Conservation (phyloP, 148 eudicot genomes). For the Pharnaceum exiguum region DNA sequence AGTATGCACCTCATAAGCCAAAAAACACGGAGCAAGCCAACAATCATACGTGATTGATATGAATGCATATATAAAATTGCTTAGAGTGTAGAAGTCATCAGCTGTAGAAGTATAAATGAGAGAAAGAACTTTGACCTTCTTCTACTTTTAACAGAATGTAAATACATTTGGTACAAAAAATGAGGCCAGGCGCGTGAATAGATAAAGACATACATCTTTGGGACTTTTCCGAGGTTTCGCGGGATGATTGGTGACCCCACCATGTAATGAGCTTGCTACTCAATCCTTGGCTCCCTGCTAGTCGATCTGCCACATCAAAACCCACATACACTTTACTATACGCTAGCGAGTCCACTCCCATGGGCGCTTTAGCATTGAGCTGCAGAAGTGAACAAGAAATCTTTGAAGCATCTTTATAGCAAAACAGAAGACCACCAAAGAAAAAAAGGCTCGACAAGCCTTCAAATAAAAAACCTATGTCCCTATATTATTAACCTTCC, state of each 20-base stretch:
- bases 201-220: conserved; percentile 14
- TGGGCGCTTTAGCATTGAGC: conserved; percentile 4
- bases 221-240: not conserved
- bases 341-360: not conserved
- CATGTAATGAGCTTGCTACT: not conserved
- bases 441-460: too few species aligned
- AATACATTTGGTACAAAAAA: conserved; percentile 1
- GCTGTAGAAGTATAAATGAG: not conserved
- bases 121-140: not conserved
- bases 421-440: too few species aligned
- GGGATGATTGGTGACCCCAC: not conserved
- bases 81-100: too few species aligned
- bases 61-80: too few species aligned
- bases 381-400: not conserved
- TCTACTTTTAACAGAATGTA: not conserved
- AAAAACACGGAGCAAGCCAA: too few species aligned
- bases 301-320: too few species aligned
- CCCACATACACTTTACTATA: too few species aligned
- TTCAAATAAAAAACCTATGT: too few species aligned
- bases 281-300: too few species aligned
- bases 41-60: too few species aligned
- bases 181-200: not conserved
- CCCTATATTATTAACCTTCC: too few species aligned
- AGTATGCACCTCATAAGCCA: too few species aligned
- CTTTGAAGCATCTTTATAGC: not conserved